phyloP scores from a whole-genome alignment of 2,329 filamentous ascomycete genomes.

The Xylaria sp. region DNA sequence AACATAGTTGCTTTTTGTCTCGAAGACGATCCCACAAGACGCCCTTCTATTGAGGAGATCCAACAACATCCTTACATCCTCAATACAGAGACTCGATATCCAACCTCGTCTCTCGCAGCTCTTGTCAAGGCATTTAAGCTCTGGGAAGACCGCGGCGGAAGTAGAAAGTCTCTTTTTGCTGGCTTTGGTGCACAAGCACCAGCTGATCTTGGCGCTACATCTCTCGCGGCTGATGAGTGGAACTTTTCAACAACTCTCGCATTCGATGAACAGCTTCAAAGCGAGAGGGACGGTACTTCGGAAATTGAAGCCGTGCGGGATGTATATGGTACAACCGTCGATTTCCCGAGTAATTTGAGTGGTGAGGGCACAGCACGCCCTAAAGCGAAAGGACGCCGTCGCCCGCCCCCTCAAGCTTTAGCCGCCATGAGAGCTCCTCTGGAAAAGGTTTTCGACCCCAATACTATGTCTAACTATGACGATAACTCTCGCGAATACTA shows the following conservation, averaged over 20 bases:
- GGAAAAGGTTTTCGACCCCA: slow-evolving; percentile 74
- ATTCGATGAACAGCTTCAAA: slow-evolving; percentile 69
- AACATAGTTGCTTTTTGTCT: slow-evolving; percentile 79
- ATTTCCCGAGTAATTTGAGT: slow-evolving; percentile 59
- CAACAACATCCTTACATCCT: slow-evolving; percentile 76
- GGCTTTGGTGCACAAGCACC: slow-evolving; percentile 68
- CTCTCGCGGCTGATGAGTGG: slow-evolving; percentile 69
- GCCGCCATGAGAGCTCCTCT: slow-evolving; percentile 68
- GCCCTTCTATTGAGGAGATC: slow-evolving; percentile 76
- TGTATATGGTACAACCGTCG: slow-evolving; percentile 68
- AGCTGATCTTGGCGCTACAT: slow-evolving; percentile 57
- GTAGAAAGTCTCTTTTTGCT: slow-evolving; percentile 72
- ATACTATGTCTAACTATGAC: slow-evolving; percentile 72
- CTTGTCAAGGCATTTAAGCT: slow-evolving; percentile 78
- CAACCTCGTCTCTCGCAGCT: slow-evolving; percentile 70
- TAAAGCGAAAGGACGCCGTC: slow-evolving; percentile 64
- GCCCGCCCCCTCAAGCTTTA: slow-evolving; percentile 68
- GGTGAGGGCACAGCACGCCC: slow-evolving; percentile 64
- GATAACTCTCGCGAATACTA: slow-evolving; percentile 73
- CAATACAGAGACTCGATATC: slow-evolving; percentile 71
- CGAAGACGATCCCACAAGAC: slow-evolving; percentile 72
- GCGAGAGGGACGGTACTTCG: slow-evolving; percentile 58
- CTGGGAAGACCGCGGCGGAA: slow-evolving; percentile 81
- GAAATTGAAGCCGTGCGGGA: slow-evolving; percentile 68
- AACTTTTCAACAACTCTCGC: slow-evolving; percentile 74